Evolutionary conservation across 2,329 filamentous ascomycete species (phyloP).

Genomic region (Microcyclosporella mali): DNA sequence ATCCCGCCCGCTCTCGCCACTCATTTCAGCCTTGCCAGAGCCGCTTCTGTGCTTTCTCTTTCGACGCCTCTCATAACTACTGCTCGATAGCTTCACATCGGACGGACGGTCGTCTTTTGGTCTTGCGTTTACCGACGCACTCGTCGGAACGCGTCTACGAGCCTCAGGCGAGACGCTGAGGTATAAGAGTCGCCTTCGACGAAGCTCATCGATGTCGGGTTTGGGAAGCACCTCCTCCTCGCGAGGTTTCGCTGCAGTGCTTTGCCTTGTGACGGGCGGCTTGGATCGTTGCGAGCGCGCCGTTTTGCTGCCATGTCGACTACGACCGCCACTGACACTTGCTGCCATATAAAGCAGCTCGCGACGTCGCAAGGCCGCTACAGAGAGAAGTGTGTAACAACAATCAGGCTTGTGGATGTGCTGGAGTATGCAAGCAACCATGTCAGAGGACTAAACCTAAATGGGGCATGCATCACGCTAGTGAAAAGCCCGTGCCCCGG

Average conservation of each 20-base stretch:
- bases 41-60: conserved; percentile 7
- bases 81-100: conserved; percentile 5
- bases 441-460: too few species aligned
- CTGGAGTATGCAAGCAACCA: too few species aligned
- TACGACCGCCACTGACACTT: conserved; percentile 17
- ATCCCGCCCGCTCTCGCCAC: neutral
- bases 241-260: conserved; percentile 5
- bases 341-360: conserved; percentile 10
- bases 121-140: conserved; percentile 1
- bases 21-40: conserved; percentile 5
- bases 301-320: conserved; percentile 10
- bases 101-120: conserved; percentile 6
- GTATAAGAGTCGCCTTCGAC: conserved; percentile 35
- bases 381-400: too few species aligned
- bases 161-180: conserved; percentile 15
- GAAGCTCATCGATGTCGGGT: conserved; percentile 37
- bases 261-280: conserved; percentile 11
- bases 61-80: conserved; percentile 7
- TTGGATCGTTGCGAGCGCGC: conserved; percentile 12
- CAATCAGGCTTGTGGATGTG: too few species aligned
- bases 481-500: too few species aligned
- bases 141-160: conserved; percentile 8
- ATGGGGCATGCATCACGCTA: too few species aligned
- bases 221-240: conserved; percentile 19
- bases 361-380: too few species aligned